A percentile compares a stretch with the other conserved stretches of the same genome.
Evolutionary conservation across 2,329 filamentous ascomycete species (phyloP).

Genomic region (Rutstroemia sp.): DNA sequence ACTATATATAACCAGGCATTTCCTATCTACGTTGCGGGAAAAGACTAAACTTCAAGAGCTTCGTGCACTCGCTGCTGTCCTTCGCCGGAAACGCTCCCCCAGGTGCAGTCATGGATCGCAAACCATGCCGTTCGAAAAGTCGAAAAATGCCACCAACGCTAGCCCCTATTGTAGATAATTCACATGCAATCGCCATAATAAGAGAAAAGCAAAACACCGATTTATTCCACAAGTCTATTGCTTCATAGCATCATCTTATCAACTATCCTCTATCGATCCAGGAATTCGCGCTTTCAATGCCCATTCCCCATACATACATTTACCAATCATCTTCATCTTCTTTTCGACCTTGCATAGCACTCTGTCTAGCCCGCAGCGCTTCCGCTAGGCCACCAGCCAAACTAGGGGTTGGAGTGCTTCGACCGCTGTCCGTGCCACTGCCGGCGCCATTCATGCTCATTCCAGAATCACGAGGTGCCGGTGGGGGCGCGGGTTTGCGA

Average conservation of each 20-base stretch:
- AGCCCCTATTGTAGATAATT: neutral
- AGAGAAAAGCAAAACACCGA: neutral
- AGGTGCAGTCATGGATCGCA: neutral
- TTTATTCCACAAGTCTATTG: neutral
- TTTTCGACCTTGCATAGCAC: conserved; percentile 43
- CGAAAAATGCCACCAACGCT: neutral
- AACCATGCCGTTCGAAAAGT: neutral
- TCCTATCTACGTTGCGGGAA: neutral
- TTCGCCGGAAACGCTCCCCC: neutral
- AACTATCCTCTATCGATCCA: neutral
- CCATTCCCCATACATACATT: neutral
- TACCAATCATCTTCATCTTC: conserved; percentile 31
- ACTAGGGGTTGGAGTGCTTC: conserved; percentile 66
- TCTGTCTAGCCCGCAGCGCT: conserved; percentile 68
- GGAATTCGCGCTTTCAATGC: too few relatives aligned
- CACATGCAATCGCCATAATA: neutral
- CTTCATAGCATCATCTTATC: neutral
- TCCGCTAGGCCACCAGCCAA: conserved; percentile 69
- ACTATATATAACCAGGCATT: conserved; percentile 6
- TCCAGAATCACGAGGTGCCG: conserved; percentile 63
- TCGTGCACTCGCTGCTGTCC: neutral
- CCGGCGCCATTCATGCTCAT: conserved; percentile 49
- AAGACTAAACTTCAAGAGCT: neutral
- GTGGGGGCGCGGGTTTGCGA: conserved; percentile 63
- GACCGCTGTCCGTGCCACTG: conserved; percentile 52